Conservation (phyloP, 495 filamentous ascomycete genomes). For the Aspergillus hancockii region DNA sequence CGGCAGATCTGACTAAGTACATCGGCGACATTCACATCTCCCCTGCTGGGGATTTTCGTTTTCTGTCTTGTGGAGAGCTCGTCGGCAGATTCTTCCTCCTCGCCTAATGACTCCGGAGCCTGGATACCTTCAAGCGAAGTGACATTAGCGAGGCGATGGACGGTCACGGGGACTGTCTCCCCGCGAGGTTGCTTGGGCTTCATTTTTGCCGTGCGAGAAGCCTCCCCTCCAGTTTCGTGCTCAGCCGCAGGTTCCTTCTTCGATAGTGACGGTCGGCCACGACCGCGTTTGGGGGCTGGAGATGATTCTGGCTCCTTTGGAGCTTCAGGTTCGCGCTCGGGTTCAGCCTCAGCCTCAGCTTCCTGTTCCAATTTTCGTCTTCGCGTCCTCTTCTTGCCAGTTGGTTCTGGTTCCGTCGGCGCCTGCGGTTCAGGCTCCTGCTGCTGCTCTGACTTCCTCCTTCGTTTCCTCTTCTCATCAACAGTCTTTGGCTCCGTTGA, state of each 20-base stretch:
- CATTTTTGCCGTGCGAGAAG: slow-evolving; percentile 14
- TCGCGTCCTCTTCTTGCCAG: not conserved
- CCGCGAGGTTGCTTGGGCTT: slow-evolving; percentile 38
- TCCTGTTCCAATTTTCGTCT: not conserved
- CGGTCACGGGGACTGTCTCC: slow-evolving; percentile 46
- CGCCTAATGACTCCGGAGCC: slow-evolving; percentile 26
- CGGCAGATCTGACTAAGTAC: slow-evolving; percentile 70
- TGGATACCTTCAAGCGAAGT: slow-evolving; percentile 27
- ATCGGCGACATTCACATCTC: slow-evolving; percentile 68
- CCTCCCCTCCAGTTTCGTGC: slow-evolving; percentile 20
- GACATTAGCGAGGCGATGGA: slow-evolving; percentile 45
- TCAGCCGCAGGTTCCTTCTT: slow-evolving; percentile 19
- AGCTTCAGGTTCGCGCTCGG: slow-evolving; percentile 10
- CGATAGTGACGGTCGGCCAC: slow-evolving; percentile 16
- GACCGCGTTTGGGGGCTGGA: slow-evolving; percentile 19
- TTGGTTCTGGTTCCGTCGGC: not conserved
- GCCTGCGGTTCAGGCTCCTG: not conserved
- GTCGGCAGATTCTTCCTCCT: slow-evolving; percentile 37
- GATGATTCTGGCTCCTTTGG: slow-evolving; percentile 14
- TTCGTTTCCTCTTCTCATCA: not conserved
- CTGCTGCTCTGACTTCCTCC: slow-evolving; percentile 4
- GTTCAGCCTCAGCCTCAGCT: slow-evolving; percentile 11
- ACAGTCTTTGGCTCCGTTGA: not conserved
- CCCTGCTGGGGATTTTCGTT: slow-evolving; percentile 50
- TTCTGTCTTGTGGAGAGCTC: slow-evolving; percentile 32